A percentile compares a stretch with the other conserved stretches of the same genome.
phyloP scores from a whole-genome alignment of 306 rosid genomes.

The Ormosia semicastrata region DNA sequence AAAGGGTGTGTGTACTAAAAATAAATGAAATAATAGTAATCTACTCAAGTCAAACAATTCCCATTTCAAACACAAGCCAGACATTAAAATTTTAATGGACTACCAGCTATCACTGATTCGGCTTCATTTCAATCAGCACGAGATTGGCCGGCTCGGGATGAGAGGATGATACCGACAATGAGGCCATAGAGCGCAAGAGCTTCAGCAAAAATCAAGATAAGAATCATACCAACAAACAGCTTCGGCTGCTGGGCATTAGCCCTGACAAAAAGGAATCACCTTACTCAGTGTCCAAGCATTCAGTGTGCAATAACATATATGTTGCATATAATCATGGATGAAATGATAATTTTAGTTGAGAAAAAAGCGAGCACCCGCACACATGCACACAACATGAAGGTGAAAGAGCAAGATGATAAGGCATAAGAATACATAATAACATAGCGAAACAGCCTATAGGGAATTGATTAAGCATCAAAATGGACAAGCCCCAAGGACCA shows the following conservation, averaged over 20 bases:
- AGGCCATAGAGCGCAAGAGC: slow-evolving; percentile 86
- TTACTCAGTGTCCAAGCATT: slow-evolving; percentile 11
- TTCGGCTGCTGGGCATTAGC: slow-evolving; percentile 91
- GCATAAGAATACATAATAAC: background rate
- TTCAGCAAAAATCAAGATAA: slow-evolving; percentile 72
- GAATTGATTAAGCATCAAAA: background rate
- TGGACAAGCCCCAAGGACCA: background rate
- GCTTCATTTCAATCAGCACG: slow-evolving; percentile 53
- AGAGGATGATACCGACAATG: slow-evolving; percentile 83
- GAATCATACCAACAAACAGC: slow-evolving; percentile 85
- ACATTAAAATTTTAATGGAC: background rate
- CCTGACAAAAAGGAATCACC: slow-evolving; percentile 39
- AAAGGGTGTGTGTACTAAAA: slow-evolving; percentile 18
- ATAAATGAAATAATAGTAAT: slow-evolving; percentile 21
- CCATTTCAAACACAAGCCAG: slow-evolving; percentile 16
- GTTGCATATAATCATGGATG: background rate
- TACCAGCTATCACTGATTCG: slow-evolving; percentile 5
- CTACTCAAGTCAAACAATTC: background rate
- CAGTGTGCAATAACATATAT: background rate
- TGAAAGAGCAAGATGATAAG: background rate
- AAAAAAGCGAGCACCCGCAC: background rate
- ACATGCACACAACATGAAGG: background rate
- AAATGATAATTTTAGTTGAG: background rate
- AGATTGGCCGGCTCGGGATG: slow-evolving; percentile 80
- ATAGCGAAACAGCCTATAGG: background rate